Evolutionary conservation across 2,329 filamentous ascomycete species (phyloP).

Genomic region (Talaromyces albobiverticillius): DNA sequence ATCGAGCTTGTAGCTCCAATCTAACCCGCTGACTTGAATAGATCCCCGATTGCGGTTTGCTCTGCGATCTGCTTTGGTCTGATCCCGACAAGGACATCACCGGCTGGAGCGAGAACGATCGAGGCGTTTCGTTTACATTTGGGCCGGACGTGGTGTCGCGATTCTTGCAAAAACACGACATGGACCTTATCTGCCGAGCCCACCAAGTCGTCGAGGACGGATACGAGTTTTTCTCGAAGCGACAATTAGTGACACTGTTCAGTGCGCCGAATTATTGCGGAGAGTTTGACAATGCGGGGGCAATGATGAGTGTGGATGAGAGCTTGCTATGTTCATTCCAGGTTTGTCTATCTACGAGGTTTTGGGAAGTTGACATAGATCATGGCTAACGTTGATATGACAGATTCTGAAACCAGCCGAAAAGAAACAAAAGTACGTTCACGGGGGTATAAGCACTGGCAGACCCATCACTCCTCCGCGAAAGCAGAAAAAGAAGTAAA

Average conservation of each 20-base stretch:
- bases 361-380: no score
- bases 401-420: slow-evolving; percentile 99
- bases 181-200: slow-evolving; percentile 98
- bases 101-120: slow-evolving; percentile 98
- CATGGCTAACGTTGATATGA: slow-evolving; percentile 14
- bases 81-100: slow-evolving; percentile 99
- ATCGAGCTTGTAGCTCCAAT: slow-evolving; percentile 30
- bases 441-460: slow-evolving; percentile 68
- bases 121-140: slow-evolving; percentile 97
- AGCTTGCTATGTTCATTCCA: slow-evolving; percentile 98
- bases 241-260: slow-evolving; percentile 95
- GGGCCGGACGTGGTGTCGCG: slow-evolving; percentile 95
- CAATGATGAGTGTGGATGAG: slow-evolving; percentile 99
- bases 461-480: slow-evolving; percentile 68
- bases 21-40: slow-evolving; percentile 49
- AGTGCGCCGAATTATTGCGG: slow-evolving; percentile 98
- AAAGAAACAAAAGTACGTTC: slow-evolving; percentile 99
- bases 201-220: slow-evolving; percentile 99
- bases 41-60: slow-evolving; percentile 96
- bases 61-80: slow-evolving; percentile 97
- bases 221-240: slow-evolving; percentile 99
- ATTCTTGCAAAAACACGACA: slow-evolving; percentile 98
- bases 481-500: slow-evolving; percentile 68
- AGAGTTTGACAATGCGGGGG: slow-evolving; percentile 98
- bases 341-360: no score